These are phyloP conservation scores for Chrysosporium keratinophilum DNA, from an alignment of 2,329 filamentous ascomycete genomes.

Conservation along the genomic window DNA sequence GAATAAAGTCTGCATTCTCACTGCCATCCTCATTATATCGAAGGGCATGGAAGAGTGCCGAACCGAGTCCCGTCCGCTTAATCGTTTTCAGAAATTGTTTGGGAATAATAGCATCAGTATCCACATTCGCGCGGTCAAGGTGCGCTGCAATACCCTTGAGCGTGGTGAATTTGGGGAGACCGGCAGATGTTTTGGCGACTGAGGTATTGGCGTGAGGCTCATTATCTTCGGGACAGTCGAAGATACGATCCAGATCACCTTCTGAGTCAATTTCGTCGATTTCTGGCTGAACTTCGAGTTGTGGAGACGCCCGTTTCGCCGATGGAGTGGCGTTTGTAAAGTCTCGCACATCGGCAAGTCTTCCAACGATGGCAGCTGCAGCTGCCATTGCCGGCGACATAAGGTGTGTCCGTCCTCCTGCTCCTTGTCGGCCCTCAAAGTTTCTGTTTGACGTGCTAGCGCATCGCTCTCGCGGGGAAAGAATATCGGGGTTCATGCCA, in stretches of 20 bases:
- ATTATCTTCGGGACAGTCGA: conserved; percentile 54
- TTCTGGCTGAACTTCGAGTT: conserved; percentile 50
- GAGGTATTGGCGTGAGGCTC: conserved; percentile 54
- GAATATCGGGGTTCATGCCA: conserved; percentile 98
- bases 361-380: conserved; percentile 78
- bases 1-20: conserved; percentile 70
- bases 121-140: conserved; percentile 78
- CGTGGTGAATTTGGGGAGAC: conserved; percentile 72
- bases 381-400: conserved; percentile 98
- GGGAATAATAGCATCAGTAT: conserved; percentile 98
- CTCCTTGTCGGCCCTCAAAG: conserved; percentile 93
- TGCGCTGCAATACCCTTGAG: conserved; percentile 82
- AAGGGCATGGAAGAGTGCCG: conserved; percentile 75
- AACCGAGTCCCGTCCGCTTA: conserved; percentile 87
- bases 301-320: conserved; percentile 44
- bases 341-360: conserved; percentile 82
- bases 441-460: conserved; percentile 95
- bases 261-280: conserved; percentile 51
- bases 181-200: conserved; percentile 42
- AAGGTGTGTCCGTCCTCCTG: conserved; percentile 79
- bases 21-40: conserved; percentile 64
- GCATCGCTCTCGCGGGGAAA: conserved; percentile 83
- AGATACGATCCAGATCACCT: conserved; percentile 52
- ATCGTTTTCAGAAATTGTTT: conserved; percentile 99
- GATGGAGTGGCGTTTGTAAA: conserved; percentile 45